These are phyloP conservation scores for Kappamyces sp. DNA, from an alignment of 192 early-diverging fungal species.

Conservation along the genomic window DNA sequence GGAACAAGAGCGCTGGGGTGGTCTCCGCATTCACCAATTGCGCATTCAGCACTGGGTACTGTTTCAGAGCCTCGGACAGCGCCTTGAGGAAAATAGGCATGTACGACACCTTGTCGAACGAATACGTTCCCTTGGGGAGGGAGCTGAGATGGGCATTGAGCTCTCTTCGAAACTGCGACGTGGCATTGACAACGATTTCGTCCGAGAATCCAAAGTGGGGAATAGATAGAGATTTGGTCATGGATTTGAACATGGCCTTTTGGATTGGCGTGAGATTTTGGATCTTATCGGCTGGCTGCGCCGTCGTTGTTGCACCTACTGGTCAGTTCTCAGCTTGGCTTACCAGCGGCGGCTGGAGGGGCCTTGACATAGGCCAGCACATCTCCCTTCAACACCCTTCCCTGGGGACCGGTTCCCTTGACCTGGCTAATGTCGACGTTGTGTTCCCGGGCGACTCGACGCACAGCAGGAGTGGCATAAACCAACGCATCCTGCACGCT, in stretches of 20 bases:
- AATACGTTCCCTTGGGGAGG: conserved; percentile 34
- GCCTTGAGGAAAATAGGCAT: conserved; percentile 97
- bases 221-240: conserved; percentile 86
- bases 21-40: conserved; percentile 43
- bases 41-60: conserved; percentile 87
- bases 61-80: conserved; percentile 67
- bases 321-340: background rate
- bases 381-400: conserved; percentile 91
- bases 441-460: conserved; percentile 76
- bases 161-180: conserved; percentile 51
- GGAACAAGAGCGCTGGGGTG: conserved; percentile 56
- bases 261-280: conserved; percentile 77
- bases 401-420: conserved; percentile 73
- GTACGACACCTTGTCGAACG: conserved; percentile 73
- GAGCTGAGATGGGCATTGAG: conserved; percentile 61
- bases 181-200: conserved; percentile 72
- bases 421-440: conserved; percentile 68
- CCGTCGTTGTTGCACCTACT: conserved; percentile 7
- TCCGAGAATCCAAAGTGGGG: conserved; percentile 96
- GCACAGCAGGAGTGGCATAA: conserved; percentile 85
- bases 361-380: conserved; percentile 56
- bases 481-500: conserved; percentile 1
- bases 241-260: conserved; percentile 94
- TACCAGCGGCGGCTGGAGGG: conserved; percentile 14
- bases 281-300: conserved; percentile 44